Conservation (phyloP, 2,329 filamentous ascomycete genomes). For the Davidsoniella australis region DNA sequence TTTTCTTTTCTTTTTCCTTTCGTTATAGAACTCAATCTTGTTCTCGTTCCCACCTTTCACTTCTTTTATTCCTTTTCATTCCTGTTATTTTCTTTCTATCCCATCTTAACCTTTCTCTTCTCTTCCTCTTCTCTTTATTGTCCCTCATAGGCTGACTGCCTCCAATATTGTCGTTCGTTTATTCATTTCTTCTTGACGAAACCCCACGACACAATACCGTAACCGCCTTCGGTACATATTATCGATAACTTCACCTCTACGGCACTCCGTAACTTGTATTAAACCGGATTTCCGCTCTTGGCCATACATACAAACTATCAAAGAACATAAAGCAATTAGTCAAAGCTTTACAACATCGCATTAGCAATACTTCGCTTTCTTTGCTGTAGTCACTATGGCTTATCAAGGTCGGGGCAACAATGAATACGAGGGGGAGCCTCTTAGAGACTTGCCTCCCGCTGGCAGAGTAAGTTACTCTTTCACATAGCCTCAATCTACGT, state of each 20-base stretch:
- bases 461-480: slow-evolving; percentile 35
- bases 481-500: background rate
- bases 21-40: background rate
- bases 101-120: slow-evolving; percentile 10
- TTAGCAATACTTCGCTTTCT: background rate
- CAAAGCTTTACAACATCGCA: too few species aligned
- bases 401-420: slow-evolving; percentile 42
- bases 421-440: slow-evolving; percentile 44
- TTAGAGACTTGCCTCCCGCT: slow-evolving; percentile 48
- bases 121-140: slow-evolving; percentile 13
- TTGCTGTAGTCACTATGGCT: slow-evolving; percentile 27
- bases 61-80: background rate
- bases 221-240: background rate
- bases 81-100: slow-evolving; percentile 9
- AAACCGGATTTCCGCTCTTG: too few species aligned
- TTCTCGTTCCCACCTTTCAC: background rate
- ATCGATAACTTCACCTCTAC: too few species aligned
- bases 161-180: too few species aligned
- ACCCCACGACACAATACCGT: background rate
- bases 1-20: slow-evolving; percentile 9
- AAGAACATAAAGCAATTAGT: too few species aligned
- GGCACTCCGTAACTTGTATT: too few species aligned
- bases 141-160: slow-evolving; percentile 5
- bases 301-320: too few species aligned
- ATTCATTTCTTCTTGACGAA: background rate